A percentile compares a stretch with the other conserved stretches of the same genome.
Conservation (phyloP, 2,329 filamentous ascomycete genomes). For the Beauveria sp. region DNA sequence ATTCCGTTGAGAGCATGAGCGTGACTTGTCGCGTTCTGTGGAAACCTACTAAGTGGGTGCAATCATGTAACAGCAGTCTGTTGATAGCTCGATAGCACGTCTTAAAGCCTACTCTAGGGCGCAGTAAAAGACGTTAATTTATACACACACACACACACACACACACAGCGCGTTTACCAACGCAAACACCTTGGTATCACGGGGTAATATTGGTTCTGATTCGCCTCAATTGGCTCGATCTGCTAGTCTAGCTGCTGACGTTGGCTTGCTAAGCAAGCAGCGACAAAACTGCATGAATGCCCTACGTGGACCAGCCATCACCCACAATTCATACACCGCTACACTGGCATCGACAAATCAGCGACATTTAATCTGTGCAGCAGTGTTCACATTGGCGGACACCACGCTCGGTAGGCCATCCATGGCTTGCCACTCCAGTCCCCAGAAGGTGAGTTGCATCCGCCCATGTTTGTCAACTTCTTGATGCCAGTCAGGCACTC, state of each 20-base stretch:
- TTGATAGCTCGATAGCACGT: no score
- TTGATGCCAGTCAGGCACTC: slow-evolving; percentile 1
- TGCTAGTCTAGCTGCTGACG: no score
- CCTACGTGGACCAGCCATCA: not conserved
- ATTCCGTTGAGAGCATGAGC: no score
- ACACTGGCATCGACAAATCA: not conserved
- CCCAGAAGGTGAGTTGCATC: not conserved
- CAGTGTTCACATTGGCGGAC: not conserved
- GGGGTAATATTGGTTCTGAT: not conserved
- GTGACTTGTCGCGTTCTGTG: no score
- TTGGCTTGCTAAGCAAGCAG: not conserved
- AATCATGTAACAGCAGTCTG: no score
- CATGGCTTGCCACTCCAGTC: slow-evolving; percentile 2
- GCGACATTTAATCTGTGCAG: not conserved
- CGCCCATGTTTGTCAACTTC: not conserved
- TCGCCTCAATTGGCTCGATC: not conserved
- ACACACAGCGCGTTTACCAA: no score
- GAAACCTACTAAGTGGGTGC: no score
- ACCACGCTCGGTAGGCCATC: slow-evolving; percentile 5
- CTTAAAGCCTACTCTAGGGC: no score
- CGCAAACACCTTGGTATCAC: not conserved
- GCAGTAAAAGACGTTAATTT: no score
- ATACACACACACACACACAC: no score
- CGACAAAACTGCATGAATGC: not conserved
- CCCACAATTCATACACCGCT: not conserved